Percentiles rank a stretch among this genome's conserved stretches.
Evolutionary conservation across 768 basidiomycete genomes (phyloP).

Genomic region (Mycena belliarum): DNA sequence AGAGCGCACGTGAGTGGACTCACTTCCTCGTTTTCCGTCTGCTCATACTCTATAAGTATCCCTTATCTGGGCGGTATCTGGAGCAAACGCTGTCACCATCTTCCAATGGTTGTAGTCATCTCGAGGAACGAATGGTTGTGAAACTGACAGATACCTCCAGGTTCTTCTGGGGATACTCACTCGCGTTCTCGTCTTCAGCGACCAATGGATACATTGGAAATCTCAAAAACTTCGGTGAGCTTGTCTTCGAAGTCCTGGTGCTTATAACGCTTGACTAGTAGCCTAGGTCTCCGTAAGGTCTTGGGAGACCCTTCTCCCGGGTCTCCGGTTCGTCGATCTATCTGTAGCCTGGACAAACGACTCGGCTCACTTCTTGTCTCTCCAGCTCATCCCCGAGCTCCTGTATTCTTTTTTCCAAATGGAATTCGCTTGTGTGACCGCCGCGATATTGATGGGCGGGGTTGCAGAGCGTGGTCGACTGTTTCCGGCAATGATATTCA

Average conservation of each 20-base stretch:
- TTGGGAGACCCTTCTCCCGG: slow-evolving; percentile 74
- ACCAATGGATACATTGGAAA: slow-evolving; percentile 80
- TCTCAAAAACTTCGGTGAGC: slow-evolving; percentile 68
- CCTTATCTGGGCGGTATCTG: slow-evolving; percentile 74
- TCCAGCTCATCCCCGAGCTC: slow-evolving; percentile 68
- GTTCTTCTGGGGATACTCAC: slow-evolving; percentile 60
- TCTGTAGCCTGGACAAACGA: neutral
- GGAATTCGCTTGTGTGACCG: slow-evolving; percentile 84
- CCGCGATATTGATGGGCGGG: slow-evolving; percentile 74
- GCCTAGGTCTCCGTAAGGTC: slow-evolving; percentile 54
- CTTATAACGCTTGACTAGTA: neutral
- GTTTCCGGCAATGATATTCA: slow-evolving; percentile 77
- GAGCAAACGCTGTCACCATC: slow-evolving; percentile 72
- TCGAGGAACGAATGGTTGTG: neutral
- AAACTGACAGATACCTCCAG: neutral
- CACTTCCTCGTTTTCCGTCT: neutral
- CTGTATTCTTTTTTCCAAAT: slow-evolving; percentile 87
- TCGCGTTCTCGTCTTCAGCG: slow-evolving; percentile 79
- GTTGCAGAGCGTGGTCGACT: slow-evolving; percentile 86
- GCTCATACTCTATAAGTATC: slow-evolving; percentile 41
- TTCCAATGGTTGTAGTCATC: slow-evolving; percentile 66
- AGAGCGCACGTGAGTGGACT: slow-evolving; percentile 49
- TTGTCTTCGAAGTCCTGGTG: neutral
- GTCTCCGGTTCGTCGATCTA: slow-evolving; percentile 42
- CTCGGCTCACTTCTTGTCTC: neutral